These are phyloP conservation scores for Pulchroboletus neoregius DNA, from an alignment of 1,284 basidiomycete genomes.

Conservation along the genomic window DNA sequence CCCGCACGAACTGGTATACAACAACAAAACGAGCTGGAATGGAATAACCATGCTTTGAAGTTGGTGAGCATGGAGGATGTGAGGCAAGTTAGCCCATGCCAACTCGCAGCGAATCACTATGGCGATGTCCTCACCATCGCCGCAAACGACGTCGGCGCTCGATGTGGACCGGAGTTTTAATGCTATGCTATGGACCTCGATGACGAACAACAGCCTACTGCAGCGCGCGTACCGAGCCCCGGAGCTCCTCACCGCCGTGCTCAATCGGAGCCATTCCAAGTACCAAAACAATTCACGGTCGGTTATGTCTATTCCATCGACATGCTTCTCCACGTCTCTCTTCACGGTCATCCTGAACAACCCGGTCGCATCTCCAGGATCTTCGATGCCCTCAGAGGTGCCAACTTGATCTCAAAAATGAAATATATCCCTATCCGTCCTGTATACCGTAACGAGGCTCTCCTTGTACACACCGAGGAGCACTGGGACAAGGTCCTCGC, in stretches of 20 bases:
- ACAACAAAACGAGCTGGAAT: constrained; percentile 49
- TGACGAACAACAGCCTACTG: constrained; percentile 12
- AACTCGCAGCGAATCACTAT: constrained; percentile 15
- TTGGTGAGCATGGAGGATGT: constrained; percentile 17
- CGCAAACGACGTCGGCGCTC: constrained; percentile 3
- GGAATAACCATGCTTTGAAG: constrained; percentile 28
- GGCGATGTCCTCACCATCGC: constrained; percentile 17
- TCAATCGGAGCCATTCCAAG: constrained; percentile 31
- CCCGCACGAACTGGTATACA: constrained; percentile 63
- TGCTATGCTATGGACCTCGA: constrained; percentile 30
- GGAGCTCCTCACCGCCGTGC: constrained; percentile 21
- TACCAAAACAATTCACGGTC: constrained; percentile 34
- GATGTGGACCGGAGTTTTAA: constrained; percentile 25
- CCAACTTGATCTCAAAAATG: constrained; percentile 72
- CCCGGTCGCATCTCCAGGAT: constrained; percentile 86
- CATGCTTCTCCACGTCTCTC: constrained; percentile 84
- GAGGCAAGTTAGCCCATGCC: background rate
- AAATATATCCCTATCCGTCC: constrained; percentile 71
- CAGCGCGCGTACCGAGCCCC: constrained; percentile 13
- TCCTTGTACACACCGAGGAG: constrained; percentile 85
- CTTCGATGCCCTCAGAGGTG: constrained; percentile 58
- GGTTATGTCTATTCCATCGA: constrained; percentile 86
- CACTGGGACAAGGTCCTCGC: constrained; percentile 89
- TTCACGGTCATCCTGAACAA: constrained; percentile 76
- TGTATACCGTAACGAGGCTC: constrained; percentile 73